Conservation (phyloP, 164 flowering plant species). For the Annona squamosa region DNA sequence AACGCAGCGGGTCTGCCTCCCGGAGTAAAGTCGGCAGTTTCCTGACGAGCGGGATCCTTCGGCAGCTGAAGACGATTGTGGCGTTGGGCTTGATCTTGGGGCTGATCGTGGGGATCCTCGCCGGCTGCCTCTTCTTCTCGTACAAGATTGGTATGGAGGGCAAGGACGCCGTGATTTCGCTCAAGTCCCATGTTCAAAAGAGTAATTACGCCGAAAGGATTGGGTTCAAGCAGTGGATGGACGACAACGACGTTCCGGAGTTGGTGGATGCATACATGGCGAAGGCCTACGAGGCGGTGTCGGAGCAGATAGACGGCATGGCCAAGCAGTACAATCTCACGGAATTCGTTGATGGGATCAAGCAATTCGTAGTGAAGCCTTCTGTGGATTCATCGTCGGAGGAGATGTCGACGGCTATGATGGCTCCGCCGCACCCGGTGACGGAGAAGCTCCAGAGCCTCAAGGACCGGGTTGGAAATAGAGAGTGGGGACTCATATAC, state of each 20-base stretch:
- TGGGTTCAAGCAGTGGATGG: constrained; percentile 90
- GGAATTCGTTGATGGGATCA: constrained; percentile 69
- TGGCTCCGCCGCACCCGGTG: constrained; percentile 36
- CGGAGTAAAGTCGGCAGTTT: constrained; percentile 41
- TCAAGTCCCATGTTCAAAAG: constrained; percentile 70
- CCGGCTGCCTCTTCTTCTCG: constrained; percentile 68
- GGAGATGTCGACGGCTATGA: constrained; percentile 33
- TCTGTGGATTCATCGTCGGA: constrained; percentile 27
- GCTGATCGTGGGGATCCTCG: constrained; percentile 63
- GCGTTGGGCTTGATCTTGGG: constrained; percentile 77
- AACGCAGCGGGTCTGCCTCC: constrained; percentile 23
- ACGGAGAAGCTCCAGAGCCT: constrained; percentile 55
- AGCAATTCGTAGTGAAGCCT: constrained; percentile 56
- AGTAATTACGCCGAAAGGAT: constrained; percentile 78
- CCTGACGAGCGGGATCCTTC: constrained; percentile 59
- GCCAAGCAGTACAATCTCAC: constrained; percentile 90
- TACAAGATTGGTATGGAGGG: constrained; percentile 94
- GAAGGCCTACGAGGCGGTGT: constrained; percentile 58
- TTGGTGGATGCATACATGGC: constrained; percentile 70
- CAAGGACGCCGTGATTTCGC: constrained; percentile 74
- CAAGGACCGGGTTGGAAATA: constrained; percentile 35
- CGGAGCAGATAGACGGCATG: constrained; percentile 63
- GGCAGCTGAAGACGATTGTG: constrained; percentile 65
- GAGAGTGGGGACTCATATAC: constrained; percentile 69
- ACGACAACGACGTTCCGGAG: constrained; percentile 82